Evolutionary conservation across 768 basidiomycete genomes (phyloP).

Genomic region (Amanita pseudoporphyria): DNA sequence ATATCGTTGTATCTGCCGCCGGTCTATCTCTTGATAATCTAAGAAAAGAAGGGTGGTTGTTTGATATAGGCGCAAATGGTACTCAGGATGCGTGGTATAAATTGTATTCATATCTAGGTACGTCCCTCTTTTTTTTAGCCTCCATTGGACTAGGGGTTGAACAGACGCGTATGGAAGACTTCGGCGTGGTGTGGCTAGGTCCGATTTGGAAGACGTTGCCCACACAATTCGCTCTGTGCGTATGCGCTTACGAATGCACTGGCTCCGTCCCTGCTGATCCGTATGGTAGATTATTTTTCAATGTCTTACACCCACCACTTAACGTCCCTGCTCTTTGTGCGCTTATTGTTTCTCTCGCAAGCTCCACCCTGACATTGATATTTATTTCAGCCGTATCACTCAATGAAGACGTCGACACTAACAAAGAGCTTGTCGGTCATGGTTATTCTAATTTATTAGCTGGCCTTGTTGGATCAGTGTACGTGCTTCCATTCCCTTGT

Average conservation of each 20-base stretch:
- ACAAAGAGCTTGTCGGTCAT: slow-evolving; percentile 88
- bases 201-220: slow-evolving; percentile 80
- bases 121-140: slow-evolving; percentile 8
- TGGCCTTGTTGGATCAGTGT: slow-evolving; percentile 76
- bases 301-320: slow-evolving; percentile 74
- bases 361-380: not conserved
- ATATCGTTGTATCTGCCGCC: slow-evolving; percentile 60
- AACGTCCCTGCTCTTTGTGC: slow-evolving; percentile 84
- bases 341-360: slow-evolving; percentile 9
- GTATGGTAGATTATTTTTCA: slow-evolving; percentile 60
- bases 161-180: slow-evolving; percentile 35
- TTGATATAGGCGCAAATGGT: slow-evolving; percentile 44
- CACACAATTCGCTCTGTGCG: slow-evolving; percentile 87
- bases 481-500: slow-evolving; percentile 22
- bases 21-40: slow-evolving; percentile 50
- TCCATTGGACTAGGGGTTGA: not conserved
- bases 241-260: slow-evolving; percentile 7
- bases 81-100: slow-evolving; percentile 61
- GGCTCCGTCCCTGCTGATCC: not conserved
- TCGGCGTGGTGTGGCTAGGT: slow-evolving; percentile 44
- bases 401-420: slow-evolving; percentile 80
- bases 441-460: slow-evolving; percentile 86
- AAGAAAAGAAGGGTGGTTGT: slow-evolving; percentile 73
- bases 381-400: slow-evolving; percentile 65
- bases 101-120: slow-evolving; percentile 77